Evolutionary conservation across 148 eudicot genomes (phyloP).

Genomic region (Spergularia bocconei): DNA sequence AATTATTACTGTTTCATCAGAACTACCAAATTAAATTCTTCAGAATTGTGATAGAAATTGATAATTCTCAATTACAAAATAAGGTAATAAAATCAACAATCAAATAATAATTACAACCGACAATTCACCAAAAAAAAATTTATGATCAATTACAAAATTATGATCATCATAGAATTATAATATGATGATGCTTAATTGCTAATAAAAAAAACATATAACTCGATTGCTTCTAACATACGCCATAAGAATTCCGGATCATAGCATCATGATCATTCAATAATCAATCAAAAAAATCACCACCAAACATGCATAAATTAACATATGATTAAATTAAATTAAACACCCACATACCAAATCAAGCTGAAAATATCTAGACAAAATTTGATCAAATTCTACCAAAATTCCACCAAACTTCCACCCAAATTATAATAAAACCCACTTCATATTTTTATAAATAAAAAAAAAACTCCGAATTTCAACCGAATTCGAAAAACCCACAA

Average conservation of each 20-base stretch:
- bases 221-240: slow-evolving; percentile 30
- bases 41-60: background rate
- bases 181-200: background rate
- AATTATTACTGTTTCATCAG: background rate
- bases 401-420: slow-evolving; percentile 24
- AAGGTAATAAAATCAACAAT: slow-evolving; percentile 7
- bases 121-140: background rate
- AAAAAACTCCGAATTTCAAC: slow-evolving; percentile 1
- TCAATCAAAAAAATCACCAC: slow-evolving; percentile 8
- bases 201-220: background rate
- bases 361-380: background rate
- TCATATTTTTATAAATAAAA: background rate
- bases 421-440: background rate
- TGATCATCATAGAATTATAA: background rate
- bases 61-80: slow-evolving; percentile 7
- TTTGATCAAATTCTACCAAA: background rate
- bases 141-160: slow-evolving; percentile 8
- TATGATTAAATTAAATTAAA: too few species aligned
- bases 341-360: background rate
- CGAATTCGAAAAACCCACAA: background rate
- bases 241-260: slow-evolving; percentile 22
- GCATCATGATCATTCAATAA: slow-evolving; percentile 24
- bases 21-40: background rate
- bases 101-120: background rate
- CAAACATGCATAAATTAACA: background rate